Evolutionary conservation across 2,329 filamentous ascomycete species (phyloP), one percentile per base, ranked within the genome.

Genomic region (Beauveria brongniartii): DNA sequence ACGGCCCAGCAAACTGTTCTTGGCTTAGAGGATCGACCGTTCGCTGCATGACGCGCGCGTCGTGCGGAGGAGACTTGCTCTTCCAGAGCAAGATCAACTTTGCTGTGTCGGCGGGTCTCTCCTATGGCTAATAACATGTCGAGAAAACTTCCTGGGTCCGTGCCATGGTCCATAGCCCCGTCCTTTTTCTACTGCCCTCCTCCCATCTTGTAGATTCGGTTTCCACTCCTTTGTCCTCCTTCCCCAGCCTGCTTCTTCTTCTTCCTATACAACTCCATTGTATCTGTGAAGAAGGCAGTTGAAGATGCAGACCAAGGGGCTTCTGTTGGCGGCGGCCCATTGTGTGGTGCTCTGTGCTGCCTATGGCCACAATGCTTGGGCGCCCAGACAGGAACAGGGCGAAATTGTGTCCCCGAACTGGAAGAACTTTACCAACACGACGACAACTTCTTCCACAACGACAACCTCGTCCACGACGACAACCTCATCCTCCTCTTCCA

Each of bases 221-320:
- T 54, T 24, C 41, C 30, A 50, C 28, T 57, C 24, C 28, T 30
- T 50, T 50, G 18, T 20, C 9, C 41, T 43, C 41, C 18, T 43
- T 43, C 44, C 20, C 44, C 5, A 16, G 14, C 34, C 34, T 37
- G 34, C 34, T 16, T 46, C 28, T 47, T 34, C 43, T 43, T 58
- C 46, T 26, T 37, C 44, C 22, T 18, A 30, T 52, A 12, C 56
- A 53, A 30, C 20, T n/a, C 34, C 26, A 18, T 26, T 53, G 48
- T 52, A 43, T 22, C 46, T 51, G 24, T 51, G 14, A 58, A 52
- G 12, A 59, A 50, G 47, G 56, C 22, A 34, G 55, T 58, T 41
- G 55, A 60, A 47, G 37, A 60, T 60, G 57, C 48, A 54, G 57
- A 47, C 43, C 57, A 60, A 54, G 26, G 50, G 48, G 48, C 50